Base-by-base conservation (phyloP, 106 monocot genomes). In the Chionographis japonica region DNA sequence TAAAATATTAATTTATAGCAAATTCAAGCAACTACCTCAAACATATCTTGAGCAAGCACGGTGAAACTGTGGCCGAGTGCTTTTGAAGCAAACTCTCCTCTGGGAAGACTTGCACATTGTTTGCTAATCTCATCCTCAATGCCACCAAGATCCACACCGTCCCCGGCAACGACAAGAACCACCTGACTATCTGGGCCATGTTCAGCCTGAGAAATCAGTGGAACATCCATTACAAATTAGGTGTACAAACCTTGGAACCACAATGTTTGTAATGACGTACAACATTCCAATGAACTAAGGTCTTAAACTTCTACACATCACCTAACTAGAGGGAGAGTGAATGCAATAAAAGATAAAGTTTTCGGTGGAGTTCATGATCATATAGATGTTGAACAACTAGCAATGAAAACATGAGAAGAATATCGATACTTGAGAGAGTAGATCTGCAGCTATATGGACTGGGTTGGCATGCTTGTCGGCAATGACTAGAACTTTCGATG, bases 181-280 rank as follows among this genome's bases (percentile, higher is more conserved):
- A 98, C 97, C 70, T 98, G 97, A 79, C 97, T 98, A 71, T 98
- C 92, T 17, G 97, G 89, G 6, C 97, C 97, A 81, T 92, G 97
- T 69, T 98, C 97, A 10, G 97, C 97, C 97, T 98, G 81, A 17
- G 63, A 68, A 67, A 51, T 46, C 10, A 61, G 51, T 52, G 36
- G 16, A 43, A 65, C 52, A 54, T 27, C 12, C 52, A 54, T 12
- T 49, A 4, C 9, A 68, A 59, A 27, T 27, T 27, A 27, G 27
- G 27, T 27, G 27, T 27, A 27, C 27, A 27, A 27, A 27, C 27
- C 27, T 27, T 27, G 27, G 27, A 27, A 27, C 27, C 27, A 27
- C 27, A 27, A 27, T 27, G 27, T 27, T 27, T 27, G 27, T 27
- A 27, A 27, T 0, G 27, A 27, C n/a, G n/a, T n/a, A n/a, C 27